Base-by-base conservation (phyloP, 306 rosid species). In the Rubus idaeus region DNA sequence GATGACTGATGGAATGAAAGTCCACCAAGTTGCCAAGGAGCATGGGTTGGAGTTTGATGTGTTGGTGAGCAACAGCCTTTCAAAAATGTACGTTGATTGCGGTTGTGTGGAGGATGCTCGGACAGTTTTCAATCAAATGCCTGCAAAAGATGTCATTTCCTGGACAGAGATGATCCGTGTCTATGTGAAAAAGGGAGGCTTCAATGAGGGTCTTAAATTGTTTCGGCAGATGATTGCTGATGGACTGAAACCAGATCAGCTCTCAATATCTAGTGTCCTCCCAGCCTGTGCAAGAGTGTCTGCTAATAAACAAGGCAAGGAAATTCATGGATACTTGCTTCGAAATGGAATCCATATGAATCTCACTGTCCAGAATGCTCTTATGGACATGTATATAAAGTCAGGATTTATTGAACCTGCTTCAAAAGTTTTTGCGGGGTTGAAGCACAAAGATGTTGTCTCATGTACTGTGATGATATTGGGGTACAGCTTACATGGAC, bases 241-340 rank as follows among this genome's bases (percentile, higher is more conserved):
- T n/a, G 91, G 88, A 10, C 7, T 81, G 77, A 88, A 75, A 74
- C 88, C 91, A 1, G 92, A 88, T 74, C 56, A 80, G 1, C 78
- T 75, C 57, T 71, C 91, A 5, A 37, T 85, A 42, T 69, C 93
- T 37, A 89, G 89, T 73, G 52, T 91, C 57, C 95, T 90, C 51
- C 95, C 97, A 35, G 93, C 90, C 4, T 90, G 97, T 58, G 91
- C 89, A 68, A 89, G 95, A 82, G 81, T 88, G 12, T 68, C 90
- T 64, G 87, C 89, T 0, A 76, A 66, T 61, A 87, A 85, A 82
- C 95, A 81, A 23, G 97, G 95, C 44, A 87, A 79, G 76, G 93
- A 91, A 61, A 78, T 88, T 75, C 97, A 91, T 66, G 95, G 88
- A 8, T 88, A 80, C 81, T 72, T 90, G 84, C 85, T 91, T 74